Base-by-base conservation (phyloP, 208 protist genomes). In the Trypanosoma cruzi region DNA sequence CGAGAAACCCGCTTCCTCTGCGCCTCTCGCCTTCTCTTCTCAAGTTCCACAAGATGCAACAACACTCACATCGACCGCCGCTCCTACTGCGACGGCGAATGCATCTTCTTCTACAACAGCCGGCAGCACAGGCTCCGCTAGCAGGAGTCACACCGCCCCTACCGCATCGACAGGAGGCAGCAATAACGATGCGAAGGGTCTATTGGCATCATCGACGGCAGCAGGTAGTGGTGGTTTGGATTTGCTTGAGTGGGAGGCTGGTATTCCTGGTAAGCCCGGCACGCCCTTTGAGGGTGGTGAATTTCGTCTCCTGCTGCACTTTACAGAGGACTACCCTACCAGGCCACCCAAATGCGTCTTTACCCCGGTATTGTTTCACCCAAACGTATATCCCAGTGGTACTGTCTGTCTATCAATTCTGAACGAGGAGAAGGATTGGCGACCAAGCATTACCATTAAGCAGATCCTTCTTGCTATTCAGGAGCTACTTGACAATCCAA, bases 401-500 rank as follows among this genome's bases (percentile, higher is more conserved):
- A 99, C 98, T 7, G 98, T 99, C 20, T 99, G 99, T 84, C 78
- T 99, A 4, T 98, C 90, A n/a, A 97, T 99, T 60, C 71, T 99
- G 1, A 99, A 99, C 71, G 98, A 99, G 68, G 97, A 99, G 54
- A 98, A 99, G 75, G 98, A 98, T 70, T 99, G 99, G 99, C 94
- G 97, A 67, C 98, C 98, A 24, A 95, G 91, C 34, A 97, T 99
- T 29, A 99, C 96, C 2, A 86, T 99, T 28, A 99, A 99, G 81
- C 97, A 99, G 82, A 99, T 99, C 22, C 84, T 99, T 16, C 74
- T 99, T 1, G 98, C 98, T n/a, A 98, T 99, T 40, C 98, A 99
- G 81, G 95, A 99, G 67, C 84, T 99, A 37, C 86, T 99, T 10
- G 91, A 99, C 77, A 88, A 97, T 63, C 98, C 98, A 11, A 99